Evolutionary conservation across 1,284 basidiomycete species (phyloP), one percentile per base, ranked within the genome.

Genomic region (Cryptococcus sp.): DNA sequence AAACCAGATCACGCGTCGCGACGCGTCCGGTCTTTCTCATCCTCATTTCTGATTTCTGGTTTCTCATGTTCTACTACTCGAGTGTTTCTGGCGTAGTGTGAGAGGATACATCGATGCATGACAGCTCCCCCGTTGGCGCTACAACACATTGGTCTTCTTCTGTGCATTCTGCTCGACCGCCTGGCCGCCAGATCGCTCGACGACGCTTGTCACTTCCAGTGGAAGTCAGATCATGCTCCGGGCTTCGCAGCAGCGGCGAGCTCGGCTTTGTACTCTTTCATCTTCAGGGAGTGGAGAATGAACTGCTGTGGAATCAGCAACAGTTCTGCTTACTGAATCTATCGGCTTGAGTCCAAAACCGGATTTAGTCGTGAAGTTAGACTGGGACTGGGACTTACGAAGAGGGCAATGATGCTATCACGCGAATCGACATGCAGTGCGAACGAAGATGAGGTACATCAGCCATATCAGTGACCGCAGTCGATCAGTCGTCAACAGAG

Each of bases 391-490:
- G 27, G n/a, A 48, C 63, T 62, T 47, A 62, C 63, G 38, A 65
- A 50, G 30, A 53, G 51, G 50, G 64, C 59, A 23, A 66, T 60
- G 17, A 66, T 52, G 3, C 62, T 64, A 47, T 42, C n/a, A n/a
- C 27, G 23, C 35, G 16, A 46, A 46, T 22, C 30, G 16, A 43
- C n/a, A 47, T 6, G n/a, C 35, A 47, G 11, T 42, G 39, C 35
- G n/a, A 25, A 25, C 42, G 39, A 47, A 52, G 22, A 51, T 11
- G 16, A n/a, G 45, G 35, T 16, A 15, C 22, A 51, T 38, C 38
- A 51, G 39, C 40, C 30, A n/a, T n/a, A 10, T 30, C 11, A 30
- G 30, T 3, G n/a, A 47, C 25, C n/a, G 25, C 19, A 55, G 35
- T 3, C 22, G 6, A 35, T 25, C 19, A 40, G 25, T 55, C 38